phyloP scores from a whole-genome alignment of 2,329 filamentous ascomycete species.

The Furcasterigmium furcatum region DNA sequence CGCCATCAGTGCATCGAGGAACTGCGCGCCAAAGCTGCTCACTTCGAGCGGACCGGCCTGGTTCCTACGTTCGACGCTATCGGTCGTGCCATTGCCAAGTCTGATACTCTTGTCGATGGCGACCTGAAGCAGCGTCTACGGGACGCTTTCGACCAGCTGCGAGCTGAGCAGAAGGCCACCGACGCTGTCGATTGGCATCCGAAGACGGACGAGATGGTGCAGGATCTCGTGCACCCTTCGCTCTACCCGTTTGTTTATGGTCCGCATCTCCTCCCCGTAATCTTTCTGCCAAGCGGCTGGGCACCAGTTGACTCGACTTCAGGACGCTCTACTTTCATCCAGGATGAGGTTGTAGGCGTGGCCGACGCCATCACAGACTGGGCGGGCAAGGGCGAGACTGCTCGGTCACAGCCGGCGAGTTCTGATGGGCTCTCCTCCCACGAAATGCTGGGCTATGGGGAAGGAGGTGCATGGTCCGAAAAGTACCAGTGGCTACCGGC shows the following conservation, averaged over 20 bases:
- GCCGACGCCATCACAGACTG: conserved; percentile 10
- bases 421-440: background rate
- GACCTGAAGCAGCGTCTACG: conserved; percentile 9
- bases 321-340: conserved; percentile 2
- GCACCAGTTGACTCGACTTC: too few relatives aligned
- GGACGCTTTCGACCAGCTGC: conserved; percentile 12
- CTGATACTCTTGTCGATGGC: conserved; percentile 12
- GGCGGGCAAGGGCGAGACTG: background rate
- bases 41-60: conserved; percentile 31
- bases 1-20: conserved; percentile 24
- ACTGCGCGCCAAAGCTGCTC: conserved; percentile 40
- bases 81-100: conserved; percentile 14
- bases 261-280: too few relatives aligned
- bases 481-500: conserved; percentile 19
- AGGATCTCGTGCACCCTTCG: conserved; percentile 54
- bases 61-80: conserved; percentile 23
- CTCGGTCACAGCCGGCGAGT: background rate
- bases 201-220: conserved; percentile 43
- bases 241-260: conserved; percentile 1
- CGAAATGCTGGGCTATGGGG: background rate
- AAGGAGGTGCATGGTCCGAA: background rate
- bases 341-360: conserved; percentile 16
- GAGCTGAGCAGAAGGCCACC: conserved; percentile 8
- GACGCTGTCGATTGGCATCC: conserved; percentile 49
- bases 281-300: too few relatives aligned